Percentiles rank a stretch among this genome's conserved stretches.
These are phyloP conservation scores for Debaryomycetaceae sp. DNA, from an alignment of 1,139 yeast genomes.

Conservation along the genomic window DNA sequence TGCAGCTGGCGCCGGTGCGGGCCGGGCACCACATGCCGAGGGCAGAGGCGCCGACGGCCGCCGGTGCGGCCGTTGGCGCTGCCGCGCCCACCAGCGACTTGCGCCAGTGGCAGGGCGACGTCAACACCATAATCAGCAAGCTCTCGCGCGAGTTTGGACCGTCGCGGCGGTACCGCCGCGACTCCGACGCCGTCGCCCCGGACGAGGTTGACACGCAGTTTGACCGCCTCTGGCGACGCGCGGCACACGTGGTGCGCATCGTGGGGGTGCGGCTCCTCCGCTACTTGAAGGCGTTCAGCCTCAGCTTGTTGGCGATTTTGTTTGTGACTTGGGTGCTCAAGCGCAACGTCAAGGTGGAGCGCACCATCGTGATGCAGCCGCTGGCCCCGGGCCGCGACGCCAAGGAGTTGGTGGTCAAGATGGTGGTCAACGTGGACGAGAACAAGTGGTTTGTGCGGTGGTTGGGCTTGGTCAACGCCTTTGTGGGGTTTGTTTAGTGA, in stretches of 20 bases:
- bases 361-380: conserved; percentile 36
- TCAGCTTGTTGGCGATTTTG: conserved; percentile 34
- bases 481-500: conserved; percentile 44
- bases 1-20: conserved; percentile 14
- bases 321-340: conserved; percentile 44
- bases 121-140: conserved; percentile 36
- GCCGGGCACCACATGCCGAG: too few species aligned
- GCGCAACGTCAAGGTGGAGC: conserved; percentile 36
- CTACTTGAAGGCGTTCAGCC: conserved; percentile 33
- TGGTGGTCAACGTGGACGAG: conserved; percentile 41
- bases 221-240: conserved; percentile 21
- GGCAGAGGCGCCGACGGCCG: not conserved
- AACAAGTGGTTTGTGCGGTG: conserved; percentile 46
- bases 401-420: conserved; percentile 41
- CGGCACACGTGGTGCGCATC: conserved; percentile 21
- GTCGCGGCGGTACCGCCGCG: conserved; percentile 5
- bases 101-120: conserved; percentile 43
- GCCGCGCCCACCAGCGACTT: conserved; percentile 27
- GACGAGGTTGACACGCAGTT: conserved; percentile 16
- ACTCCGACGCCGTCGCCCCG: conserved; percentile 7
- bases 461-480: conserved; percentile 34
- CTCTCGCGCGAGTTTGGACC: conserved; percentile 34
- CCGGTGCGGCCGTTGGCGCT: conserved; percentile 5
- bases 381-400: conserved; percentile 17
- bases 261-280: conserved; percentile 27